These are phyloP conservation scores for Kazachstania bromeliacearum DNA, from an alignment of 805 yeast genomes.

Conservation along the genomic window DNA sequence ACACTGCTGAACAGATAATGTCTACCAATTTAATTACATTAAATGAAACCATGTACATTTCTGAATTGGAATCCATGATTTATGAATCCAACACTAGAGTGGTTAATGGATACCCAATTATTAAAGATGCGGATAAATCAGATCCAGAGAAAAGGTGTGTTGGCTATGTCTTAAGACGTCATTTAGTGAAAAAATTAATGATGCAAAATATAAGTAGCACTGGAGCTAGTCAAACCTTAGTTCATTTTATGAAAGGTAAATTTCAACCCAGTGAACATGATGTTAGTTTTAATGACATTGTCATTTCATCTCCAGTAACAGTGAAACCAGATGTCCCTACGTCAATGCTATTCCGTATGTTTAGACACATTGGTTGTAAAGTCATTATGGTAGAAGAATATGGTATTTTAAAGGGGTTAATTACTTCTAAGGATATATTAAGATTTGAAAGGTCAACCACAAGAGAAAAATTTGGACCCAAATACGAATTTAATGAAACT, in stretches of 20 bases:
- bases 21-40: conserved; percentile 28
- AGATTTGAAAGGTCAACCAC: conserved; percentile 41
- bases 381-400: conserved; percentile 55
- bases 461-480: conserved; percentile 23
- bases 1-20: conserved; percentile 53
- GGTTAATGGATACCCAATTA: conserved; percentile 46
- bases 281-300: conserved; percentile 17
- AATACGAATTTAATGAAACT: conserved; percentile 15
- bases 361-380: conserved; percentile 72
- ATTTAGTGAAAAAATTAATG: conserved; percentile 16
- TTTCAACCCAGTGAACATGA: background rate
- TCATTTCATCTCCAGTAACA: conserved; percentile 51
- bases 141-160: conserved; percentile 32
- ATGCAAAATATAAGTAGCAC: conserved; percentile 9
- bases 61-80: conserved; percentile 20
- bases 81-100: conserved; percentile 26
- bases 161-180: conserved; percentile 25
- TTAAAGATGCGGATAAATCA: conserved; percentile 32
- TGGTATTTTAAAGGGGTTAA: conserved; percentile 59
- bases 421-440: conserved; percentile 78
- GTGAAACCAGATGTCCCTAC: conserved; percentile 46
- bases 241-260: conserved; percentile 6
- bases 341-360: conserved; percentile 55
- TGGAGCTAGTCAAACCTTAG: conserved; percentile 23
- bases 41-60: conserved; percentile 18